Evolutionary conservation across 2,329 filamentous ascomycete species (phyloP), one percentile per base, ranked within the genome.

Genomic region (Graphilbum sp.): DNA sequence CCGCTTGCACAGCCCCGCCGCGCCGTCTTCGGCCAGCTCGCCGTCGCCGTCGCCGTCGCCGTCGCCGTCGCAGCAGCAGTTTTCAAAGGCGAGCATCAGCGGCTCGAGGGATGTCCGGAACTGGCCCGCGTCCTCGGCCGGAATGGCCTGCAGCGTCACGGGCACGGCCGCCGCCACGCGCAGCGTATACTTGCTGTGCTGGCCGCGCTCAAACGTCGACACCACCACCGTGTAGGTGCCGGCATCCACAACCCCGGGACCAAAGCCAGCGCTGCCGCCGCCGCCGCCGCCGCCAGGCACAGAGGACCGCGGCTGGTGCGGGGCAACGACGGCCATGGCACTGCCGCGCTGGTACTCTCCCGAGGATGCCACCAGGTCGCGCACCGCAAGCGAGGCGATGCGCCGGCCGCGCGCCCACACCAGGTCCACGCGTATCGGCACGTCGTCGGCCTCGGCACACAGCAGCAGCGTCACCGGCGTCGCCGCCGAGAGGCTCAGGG

Each of bases 221-320:
- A 81, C 88, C 7, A 95, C 79, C 40, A 94, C 67, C 0, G 84
- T 95, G 55, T 96, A 98, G 0, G 66, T 66, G 0, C 88, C 88
- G 1, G 72, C 61, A 30, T 76, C 73, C 16, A 94, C 60, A 8
- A 40, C n/a, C 13, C 44, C 44, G 0, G 40, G n/a, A 3, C 43
- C 43, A n/a, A 46, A 46, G 4, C 39, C 38, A 1, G 45, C 41
- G 20, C 41, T 45, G 12, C 43, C 44, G 19, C 34, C 41, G 18
- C 25, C 38, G 11, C 35, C 35, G 36, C 35, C 37, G 25, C 38
- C 34, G 19, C 34, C 36, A 1, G 40, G 27, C 11, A 32, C 27
- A 20, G 19, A n/a, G n/a, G n/a, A n/a, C n/a, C n/a, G 27, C 30
- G 2, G 23, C 3, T 15, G 34, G 0, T n/a, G 16, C 21, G 33